Conservation (phyloP, 148 eudicot genomes). For the Suaeda aralocaspica region DNA sequence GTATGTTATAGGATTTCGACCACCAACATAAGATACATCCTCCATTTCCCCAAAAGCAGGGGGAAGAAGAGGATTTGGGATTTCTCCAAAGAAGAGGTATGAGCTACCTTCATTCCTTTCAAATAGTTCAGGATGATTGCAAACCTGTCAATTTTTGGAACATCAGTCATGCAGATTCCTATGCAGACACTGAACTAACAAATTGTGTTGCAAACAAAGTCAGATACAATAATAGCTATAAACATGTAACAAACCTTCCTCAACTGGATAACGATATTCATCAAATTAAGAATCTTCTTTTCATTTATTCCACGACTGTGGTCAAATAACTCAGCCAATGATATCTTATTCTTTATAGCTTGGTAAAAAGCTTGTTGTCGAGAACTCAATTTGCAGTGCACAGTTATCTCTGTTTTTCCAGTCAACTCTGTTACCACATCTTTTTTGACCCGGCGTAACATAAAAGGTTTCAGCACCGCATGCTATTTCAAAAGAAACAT, state of each 20-base stretch:
- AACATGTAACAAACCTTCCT: constrained; percentile 58
- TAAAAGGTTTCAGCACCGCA: constrained; percentile 94
- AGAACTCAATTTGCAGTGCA: constrained; percentile 96
- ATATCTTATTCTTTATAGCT: constrained; percentile 98
- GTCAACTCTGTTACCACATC: constrained; percentile 94
- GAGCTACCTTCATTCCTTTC: constrained; percentile 97
- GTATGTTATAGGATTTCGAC: constrained; percentile 73
- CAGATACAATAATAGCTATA: constrained; percentile 5
- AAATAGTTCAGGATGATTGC: constrained; percentile 98
- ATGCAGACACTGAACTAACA: constrained; percentile 1
- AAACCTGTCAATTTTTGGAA: constrained; percentile 51
- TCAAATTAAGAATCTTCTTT: constrained; percentile 78
- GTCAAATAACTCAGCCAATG: constrained; percentile 90
- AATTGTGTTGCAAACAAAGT: neutral
- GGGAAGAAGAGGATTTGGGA: constrained; percentile 77
- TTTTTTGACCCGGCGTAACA: constrained; percentile 93
- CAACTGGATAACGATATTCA: constrained; percentile 98
- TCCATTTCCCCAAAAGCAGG: constrained; percentile 93
- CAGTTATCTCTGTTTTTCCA: constrained; percentile 77
- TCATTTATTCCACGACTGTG: constrained; percentile 89
- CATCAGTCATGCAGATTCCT: constrained; percentile 5
- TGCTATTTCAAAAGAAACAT: constrained; percentile 48
- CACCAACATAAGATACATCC: constrained; percentile 72
- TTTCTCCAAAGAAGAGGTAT: constrained; percentile 73
- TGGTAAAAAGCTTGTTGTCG: constrained; percentile 95